Evolutionary conservation across 192 early-diverging fungal species (phyloP).

Genomic region (Backusella westeae): DNA sequence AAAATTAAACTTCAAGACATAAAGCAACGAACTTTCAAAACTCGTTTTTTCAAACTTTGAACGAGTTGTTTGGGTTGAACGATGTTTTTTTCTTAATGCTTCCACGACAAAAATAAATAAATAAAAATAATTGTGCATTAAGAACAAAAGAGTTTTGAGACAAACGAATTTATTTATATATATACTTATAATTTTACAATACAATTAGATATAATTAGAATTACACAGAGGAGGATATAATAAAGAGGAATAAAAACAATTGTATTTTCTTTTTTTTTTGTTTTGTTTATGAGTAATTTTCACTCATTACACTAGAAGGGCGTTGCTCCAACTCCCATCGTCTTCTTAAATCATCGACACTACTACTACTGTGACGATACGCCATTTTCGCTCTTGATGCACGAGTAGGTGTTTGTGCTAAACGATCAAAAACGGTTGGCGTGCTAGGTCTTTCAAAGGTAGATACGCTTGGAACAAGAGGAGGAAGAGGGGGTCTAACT

Average conservation of each 20-base stretch:
- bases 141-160: neutral
- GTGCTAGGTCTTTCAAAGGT: constrained; percentile 16
- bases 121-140: neutral
- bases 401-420: constrained; percentile 33
- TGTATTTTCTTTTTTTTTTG: neutral
- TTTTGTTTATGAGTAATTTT: neutral
- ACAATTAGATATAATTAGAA: neutral
- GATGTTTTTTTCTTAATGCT: too few species aligned
- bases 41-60: too few species aligned
- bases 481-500: neutral
- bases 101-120: neutral
- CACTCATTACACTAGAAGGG: constrained; percentile 14
- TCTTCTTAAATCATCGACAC: constrained; percentile 31
- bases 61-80: too few species aligned
- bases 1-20: neutral
- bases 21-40: too few species aligned
- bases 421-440: constrained; percentile 33
- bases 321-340: constrained; percentile 27
- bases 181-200: neutral
- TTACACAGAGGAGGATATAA: neutral
- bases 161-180: neutral
- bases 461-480: neutral
- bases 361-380: constrained; percentile 34
- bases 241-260: neutral
- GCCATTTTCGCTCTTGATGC: constrained; percentile 32